Base-by-base conservation (phyloP, 345 rosid genomes). In the Brassica juncea region DNA sequence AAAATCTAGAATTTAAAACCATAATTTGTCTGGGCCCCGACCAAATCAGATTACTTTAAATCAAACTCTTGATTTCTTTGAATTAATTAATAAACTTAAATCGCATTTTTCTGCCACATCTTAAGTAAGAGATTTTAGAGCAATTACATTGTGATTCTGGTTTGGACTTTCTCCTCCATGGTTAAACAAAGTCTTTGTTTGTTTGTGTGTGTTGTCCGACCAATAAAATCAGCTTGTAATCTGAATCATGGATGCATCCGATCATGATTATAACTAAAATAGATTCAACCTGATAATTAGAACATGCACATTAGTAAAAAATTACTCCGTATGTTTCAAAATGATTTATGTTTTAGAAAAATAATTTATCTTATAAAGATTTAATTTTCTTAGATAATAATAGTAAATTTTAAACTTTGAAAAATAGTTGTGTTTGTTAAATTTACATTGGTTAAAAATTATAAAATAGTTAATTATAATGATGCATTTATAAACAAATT, bases 71-170 rank as follows among this genome's bases (percentile, higher is more conserved):
- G 14, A 23, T 9, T 23, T 58, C 64, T 27, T 1, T 25, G 3
- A 12, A 2, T 60, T 60, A 7, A 31, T 31, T 31, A 8, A 63
- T 31, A 63, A 12, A 30, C 23, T 7, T 31, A 0, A 55, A 63
- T 31, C 25, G 3, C 42, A 8, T 30, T 62, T n/a, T 63, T 30
- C 23, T 15, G 21, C n/a, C 62, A 30, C 37, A 16, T 62, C 5
- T 60, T n/a, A 31, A 63, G 12, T 44, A 62, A 3, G 61, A 19
- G 70, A 74, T 2, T 35, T 49, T 65, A 35, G 8, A 35, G 69
- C 7, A 64, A 8, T 44, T 15, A 32, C 68, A 74, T 52, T 1
- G 47, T 63, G 47, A 16, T 63, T 73, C 15, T 73, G 70, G 28
- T 60, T 72, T 73, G 55, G 25, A 34, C 16, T 34, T 37, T 8